Base-by-base conservation (phyloP, 1,139 yeast genomes). In the Zygosaccharomyces pseudobailii region DNA sequence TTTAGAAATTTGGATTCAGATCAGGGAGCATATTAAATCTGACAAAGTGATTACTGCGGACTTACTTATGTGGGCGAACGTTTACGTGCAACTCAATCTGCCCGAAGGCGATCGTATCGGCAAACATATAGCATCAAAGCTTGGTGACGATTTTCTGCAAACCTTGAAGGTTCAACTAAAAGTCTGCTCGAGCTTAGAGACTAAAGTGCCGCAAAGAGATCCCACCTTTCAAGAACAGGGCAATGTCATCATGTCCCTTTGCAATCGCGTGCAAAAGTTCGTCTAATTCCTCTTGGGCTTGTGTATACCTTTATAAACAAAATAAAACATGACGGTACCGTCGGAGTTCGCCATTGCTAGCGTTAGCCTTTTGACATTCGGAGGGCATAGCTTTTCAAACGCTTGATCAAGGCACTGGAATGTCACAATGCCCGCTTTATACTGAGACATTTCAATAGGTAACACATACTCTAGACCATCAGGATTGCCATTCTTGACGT, bases 271-370 rank as follows among this genome's bases (percentile, higher is more conserved):
- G 24, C 37, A 43, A 20, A 49, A 45, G 41, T 49, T 43, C 38
- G 22, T 46, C n/a, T 43, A 39, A 42, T 63, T 61, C 41, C 74
- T 76, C 49, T 74, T 72, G 2, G 89, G 89, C 59, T 78, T 79
- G 28, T 73, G 78, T 10, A 83, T 67, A 3, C 89, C 89, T 55
- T 79, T 80, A 61, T 82, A 79, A 10, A 81, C 71, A 59, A 77
- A 77, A 61, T 84, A 84, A 56, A 80, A 84, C 22, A 83, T 83
- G 10, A 82, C 71, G 0, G 89, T 80, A 1, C 87, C 82, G 59
- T 84, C 92, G 50, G 75, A 76, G 55, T 76, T 80, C 4, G 78
- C 73, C 8, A 84, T 69, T 0, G 78, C 89, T 35, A 80, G 54
- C 0, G 82, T 69, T 2, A 84, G 54, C 48, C 80, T 65, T 27